These are phyloP conservation scores for Plectranthus barbatus DNA, from an alignment of 257 asterid species.

Conservation along the genomic window DNA sequence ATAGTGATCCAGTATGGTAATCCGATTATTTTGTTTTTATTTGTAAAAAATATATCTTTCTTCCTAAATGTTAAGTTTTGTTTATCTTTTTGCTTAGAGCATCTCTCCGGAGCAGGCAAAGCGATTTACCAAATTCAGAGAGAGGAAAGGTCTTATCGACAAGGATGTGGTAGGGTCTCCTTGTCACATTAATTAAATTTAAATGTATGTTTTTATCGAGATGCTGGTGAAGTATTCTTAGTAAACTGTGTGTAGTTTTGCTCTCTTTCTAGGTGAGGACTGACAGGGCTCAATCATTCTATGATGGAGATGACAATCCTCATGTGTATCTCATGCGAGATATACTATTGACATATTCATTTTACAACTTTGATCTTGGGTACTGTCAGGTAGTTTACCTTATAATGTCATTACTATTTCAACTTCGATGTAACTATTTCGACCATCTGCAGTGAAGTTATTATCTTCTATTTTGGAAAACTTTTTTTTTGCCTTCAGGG, in stretches of 20 bases:
- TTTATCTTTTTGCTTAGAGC: conserved; percentile 40
- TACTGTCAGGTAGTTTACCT: conserved; percentile 79
- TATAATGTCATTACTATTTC: background rate
- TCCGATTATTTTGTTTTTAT: background rate
- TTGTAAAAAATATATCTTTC: conserved; percentile 3
- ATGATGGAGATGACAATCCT: conserved; percentile 97
- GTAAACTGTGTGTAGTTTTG: background rate
- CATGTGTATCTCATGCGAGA: conserved; percentile 77
- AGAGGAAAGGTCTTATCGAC: conserved; percentile 94
- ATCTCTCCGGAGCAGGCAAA: conserved; percentile 75
- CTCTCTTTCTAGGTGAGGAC: conserved; percentile 78
- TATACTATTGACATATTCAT: conserved; percentile 89
- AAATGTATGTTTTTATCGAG: background rate
- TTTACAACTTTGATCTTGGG: conserved; percentile 98
- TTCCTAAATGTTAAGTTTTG: conserved; percentile 11
- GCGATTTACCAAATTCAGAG: conserved; percentile 89
- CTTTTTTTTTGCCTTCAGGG: conserved; percentile 49
- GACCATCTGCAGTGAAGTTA: background rate
- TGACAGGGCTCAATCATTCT: conserved; percentile 73
- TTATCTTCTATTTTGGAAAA: conserved; percentile 7
- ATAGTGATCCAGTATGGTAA: too few species aligned
- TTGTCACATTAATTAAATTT: background rate
- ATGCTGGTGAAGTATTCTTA: background rate
- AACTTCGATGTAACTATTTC: background rate
- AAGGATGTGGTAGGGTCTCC: conserved; percentile 82